These are phyloP conservation scores for Tuber melanosporum DNA, from an alignment of 495 filamentous ascomycete species.

Conservation along the genomic window DNA sequence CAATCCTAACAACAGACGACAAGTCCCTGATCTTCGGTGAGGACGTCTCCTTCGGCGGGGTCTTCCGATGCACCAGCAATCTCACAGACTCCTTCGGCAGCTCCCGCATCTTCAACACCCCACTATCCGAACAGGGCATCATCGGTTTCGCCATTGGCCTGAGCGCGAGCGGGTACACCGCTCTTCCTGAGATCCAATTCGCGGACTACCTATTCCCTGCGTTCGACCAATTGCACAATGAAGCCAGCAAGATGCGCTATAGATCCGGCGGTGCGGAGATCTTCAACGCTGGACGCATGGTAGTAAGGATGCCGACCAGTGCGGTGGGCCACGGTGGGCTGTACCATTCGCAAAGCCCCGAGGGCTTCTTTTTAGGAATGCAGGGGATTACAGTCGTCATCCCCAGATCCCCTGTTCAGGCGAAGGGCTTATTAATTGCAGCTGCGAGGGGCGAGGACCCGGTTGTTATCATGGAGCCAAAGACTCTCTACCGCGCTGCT, in stretches of 20 bases:
- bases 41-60: slow-evolving; percentile 93
- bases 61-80: slow-evolving; percentile 92
- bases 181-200: slow-evolving; percentile 95
- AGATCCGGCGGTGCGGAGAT: slow-evolving; percentile 64
- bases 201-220: slow-evolving; percentile 96
- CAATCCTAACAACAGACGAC: slow-evolving; percentile 74
- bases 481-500: slow-evolving; percentile 87
- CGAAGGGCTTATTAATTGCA: slow-evolving; percentile 76
- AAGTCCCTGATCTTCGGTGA: slow-evolving; percentile 89
- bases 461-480: slow-evolving; percentile 94
- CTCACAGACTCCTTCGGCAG: slow-evolving; percentile 78
- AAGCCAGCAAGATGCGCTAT: slow-evolving; percentile 89
- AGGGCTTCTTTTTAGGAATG: slow-evolving; percentile 84
- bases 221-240: slow-evolving; percentile 96
- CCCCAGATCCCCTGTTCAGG: slow-evolving; percentile 82
- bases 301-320: slow-evolving; percentile 89
- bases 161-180: slow-evolving; percentile 84
- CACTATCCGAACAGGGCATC: slow-evolving; percentile 88
- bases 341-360: slow-evolving; percentile 92
- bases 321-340: slow-evolving; percentile 93
- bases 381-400: slow-evolving; percentile 86
- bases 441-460: slow-evolving; percentile 81
- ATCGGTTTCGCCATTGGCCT: slow-evolving; percentile 87
- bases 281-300: slow-evolving; percentile 66
- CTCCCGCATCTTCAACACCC: slow-evolving; percentile 94